These are phyloP conservation scores for Syzygium aqueum DNA, from an alignment of 345 rosid genomes.

Conservation along the genomic window DNA sequence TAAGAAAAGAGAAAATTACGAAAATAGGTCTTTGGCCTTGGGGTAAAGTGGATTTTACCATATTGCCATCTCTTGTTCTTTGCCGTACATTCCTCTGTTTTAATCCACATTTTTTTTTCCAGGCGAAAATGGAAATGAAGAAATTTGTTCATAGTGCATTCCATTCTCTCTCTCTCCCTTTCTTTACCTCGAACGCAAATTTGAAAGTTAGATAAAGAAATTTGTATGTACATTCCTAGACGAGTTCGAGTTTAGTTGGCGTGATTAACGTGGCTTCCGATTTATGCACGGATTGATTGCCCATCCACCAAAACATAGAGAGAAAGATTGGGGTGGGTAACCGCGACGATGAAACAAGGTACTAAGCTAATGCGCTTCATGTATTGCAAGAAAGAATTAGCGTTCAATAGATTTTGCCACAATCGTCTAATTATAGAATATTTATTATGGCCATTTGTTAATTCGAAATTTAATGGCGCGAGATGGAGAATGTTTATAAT, in stretches of 20 bases:
- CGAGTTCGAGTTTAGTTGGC: background rate
- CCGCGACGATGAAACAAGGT: accelerated
- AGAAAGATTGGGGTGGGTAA: too few relatives aligned
- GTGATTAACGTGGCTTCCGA: too few relatives aligned
- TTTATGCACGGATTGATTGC: background rate
- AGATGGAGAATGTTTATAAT: background rate
- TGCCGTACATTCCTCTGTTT: background rate
- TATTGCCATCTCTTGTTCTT: background rate
- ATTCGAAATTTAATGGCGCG: background rate
- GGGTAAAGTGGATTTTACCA: background rate
- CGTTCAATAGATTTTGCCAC: background rate
- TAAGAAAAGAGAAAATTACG: background rate
- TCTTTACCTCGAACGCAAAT: background rate
- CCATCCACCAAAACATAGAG: background rate
- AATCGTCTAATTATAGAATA: background rate
- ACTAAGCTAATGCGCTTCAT: background rate
- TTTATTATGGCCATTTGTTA: background rate
- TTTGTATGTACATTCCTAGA: background rate
- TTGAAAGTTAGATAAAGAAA: background rate
- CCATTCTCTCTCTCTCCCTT: background rate
- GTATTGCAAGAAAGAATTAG: background rate
- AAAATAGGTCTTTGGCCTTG: background rate
- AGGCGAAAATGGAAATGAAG: background rate
- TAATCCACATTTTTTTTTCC: background rate
- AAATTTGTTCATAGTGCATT: background rate